Conservation (phyloP, 768 basidiomycete species). For the Tulasnella sp. region DNA sequence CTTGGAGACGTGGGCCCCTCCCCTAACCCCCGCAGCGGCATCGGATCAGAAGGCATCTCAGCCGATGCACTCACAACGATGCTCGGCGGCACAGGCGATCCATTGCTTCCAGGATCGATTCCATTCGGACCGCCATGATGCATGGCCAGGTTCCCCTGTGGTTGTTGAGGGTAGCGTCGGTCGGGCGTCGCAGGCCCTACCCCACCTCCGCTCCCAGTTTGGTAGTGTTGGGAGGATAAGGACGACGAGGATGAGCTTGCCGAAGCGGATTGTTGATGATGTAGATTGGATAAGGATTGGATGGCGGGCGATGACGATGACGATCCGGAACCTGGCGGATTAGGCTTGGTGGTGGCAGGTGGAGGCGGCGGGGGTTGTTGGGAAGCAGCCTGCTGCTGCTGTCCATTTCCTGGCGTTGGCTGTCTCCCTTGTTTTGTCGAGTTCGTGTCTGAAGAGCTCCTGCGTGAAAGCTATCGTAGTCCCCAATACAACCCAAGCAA, state of each 20-base stretch:
- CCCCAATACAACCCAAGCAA: background rate
- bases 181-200: slow-evolving; percentile 37
- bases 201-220: background rate
- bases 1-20: slow-evolving; percentile 49
- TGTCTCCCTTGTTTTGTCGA: slow-evolving; percentile 57
- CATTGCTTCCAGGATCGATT: background rate
- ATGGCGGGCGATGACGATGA: slow-evolving; percentile 31
- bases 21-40: slow-evolving; percentile 23
- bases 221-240: slow-evolving; percentile 26
- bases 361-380: slow-evolving; percentile 47
- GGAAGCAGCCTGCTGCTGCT: slow-evolving; percentile 28
- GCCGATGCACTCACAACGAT: slow-evolving; percentile 61
- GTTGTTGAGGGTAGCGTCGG: slow-evolving; percentile 43
- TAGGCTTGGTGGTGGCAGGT: slow-evolving; percentile 52
- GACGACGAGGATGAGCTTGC: slow-evolving; percentile 5
- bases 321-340: slow-evolving; percentile 34
- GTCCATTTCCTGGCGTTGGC: slow-evolving; percentile 29
- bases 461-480: slow-evolving; percentile 23
- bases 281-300: slow-evolving; percentile 30
- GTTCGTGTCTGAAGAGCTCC: slow-evolving; percentile 52
- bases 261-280: slow-evolving; percentile 33
- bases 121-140: background rate
- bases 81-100: slow-evolving; percentile 55
- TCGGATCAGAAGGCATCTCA: slow-evolving; percentile 50
- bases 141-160: background rate